Evolutionary conservation across 345 rosid genomes (phyloP).

Genomic region (Syzygium aromaticum): DNA sequence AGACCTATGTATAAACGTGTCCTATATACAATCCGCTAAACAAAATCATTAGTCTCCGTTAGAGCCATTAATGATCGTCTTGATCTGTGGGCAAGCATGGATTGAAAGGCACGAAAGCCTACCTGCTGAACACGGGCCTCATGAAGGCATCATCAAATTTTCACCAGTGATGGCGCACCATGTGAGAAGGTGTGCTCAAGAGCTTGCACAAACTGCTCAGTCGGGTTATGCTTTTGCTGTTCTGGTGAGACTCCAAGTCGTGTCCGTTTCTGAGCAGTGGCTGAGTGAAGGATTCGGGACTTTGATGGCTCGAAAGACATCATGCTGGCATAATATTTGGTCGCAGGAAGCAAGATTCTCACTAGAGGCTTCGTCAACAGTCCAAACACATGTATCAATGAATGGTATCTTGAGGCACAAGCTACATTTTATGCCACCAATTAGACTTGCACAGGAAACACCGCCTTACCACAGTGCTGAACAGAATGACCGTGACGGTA

Average conservation of each 20-base stretch:
- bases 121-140: conserved; percentile 31
- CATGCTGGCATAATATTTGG: conserved; percentile 1
- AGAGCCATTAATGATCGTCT: background rate
- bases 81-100: conserved; percentile 20
- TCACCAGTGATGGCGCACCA: conserved; percentile 23
- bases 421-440: background rate
- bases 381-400: conserved; percentile 13
- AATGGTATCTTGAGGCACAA: background rate
- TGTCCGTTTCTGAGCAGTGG: conserved; percentile 15
- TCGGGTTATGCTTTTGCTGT: background rate
- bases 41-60: background rate
- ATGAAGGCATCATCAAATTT: conserved; percentile 28
- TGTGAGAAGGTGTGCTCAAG: conserved; percentile 19
- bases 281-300: conserved; percentile 14
- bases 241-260: background rate
- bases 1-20: background rate
- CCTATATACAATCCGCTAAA: background rate
- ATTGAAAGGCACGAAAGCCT: conserved; percentile 22
- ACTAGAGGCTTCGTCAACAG: conserved; percentile 25
- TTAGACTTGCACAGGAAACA: background rate
- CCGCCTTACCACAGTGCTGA: conserved; percentile 29
- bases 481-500: conserved; percentile 26
- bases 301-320: conserved; percentile 12
- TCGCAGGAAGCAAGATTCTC: conserved; percentile 18
- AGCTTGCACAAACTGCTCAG: conserved; percentile 15